A percentile compares a stretch with the other conserved stretches of the same genome.
These are phyloP conservation scores for Yamadazyma songkhlaensis DNA, from an alignment of 1,139 yeast genomes.

Conservation along the genomic window DNA sequence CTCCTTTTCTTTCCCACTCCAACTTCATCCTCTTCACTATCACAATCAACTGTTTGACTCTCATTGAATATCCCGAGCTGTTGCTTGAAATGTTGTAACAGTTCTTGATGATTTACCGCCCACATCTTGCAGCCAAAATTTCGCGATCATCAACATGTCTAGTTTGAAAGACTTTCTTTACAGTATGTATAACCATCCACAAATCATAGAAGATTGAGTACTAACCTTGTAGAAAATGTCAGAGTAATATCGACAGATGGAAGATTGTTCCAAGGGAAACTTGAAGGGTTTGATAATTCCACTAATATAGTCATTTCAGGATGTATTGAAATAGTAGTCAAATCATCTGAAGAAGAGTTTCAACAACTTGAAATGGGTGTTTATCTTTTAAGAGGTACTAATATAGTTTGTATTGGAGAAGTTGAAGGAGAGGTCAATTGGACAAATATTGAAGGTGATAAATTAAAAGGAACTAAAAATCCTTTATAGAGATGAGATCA, in stretches of 20 bases:
- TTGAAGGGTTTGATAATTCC: slow-evolving; percentile 80
- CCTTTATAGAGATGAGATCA: slow-evolving; percentile 19
- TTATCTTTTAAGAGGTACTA: slow-evolving; percentile 77
- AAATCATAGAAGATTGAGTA: no score
- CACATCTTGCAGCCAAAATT: slow-evolving; percentile 7
- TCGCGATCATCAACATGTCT: slow-evolving; percentile 20
- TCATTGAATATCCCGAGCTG: background rate
- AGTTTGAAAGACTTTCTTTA: slow-evolving; percentile 34
- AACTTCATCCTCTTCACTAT: background rate
- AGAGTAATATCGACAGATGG: slow-evolving; percentile 85
- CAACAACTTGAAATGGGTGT: slow-evolving; percentile 55
- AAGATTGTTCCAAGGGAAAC: slow-evolving; percentile 62
- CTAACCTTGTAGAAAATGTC: slow-evolving; percentile 51
- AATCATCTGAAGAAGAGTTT: slow-evolving; percentile 48
- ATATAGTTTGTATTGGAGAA: slow-evolving; percentile 73
- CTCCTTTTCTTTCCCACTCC: background rate
- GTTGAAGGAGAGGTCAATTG: slow-evolving; percentile 64
- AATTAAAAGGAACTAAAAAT: slow-evolving; percentile 41
- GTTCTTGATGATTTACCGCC: slow-evolving; percentile 6
- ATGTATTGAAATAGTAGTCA: slow-evolving; percentile 53
- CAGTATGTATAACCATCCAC: slow-evolving; percentile 32
- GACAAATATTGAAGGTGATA: slow-evolving; percentile 43
- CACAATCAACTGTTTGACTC: background rate
- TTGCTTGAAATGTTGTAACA: background rate
- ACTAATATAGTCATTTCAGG: slow-evolving; percentile 68